phyloP scores from a whole-genome alignment of 768 basidiomycete species.

The Tylopilus vinaceipallidus region DNA sequence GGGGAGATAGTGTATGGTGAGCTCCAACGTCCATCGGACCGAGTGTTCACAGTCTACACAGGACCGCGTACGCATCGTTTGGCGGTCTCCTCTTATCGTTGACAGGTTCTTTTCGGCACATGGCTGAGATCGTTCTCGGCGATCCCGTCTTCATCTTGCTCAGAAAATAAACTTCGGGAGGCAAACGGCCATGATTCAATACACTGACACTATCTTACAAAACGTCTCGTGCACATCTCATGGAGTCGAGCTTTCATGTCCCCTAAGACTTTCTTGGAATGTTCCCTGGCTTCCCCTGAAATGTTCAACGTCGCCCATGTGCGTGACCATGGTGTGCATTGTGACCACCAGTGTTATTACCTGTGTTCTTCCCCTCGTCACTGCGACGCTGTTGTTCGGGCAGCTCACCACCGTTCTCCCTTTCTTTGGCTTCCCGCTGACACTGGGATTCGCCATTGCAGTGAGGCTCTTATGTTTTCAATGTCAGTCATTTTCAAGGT shows the following conservation, averaged over 20 bases:
- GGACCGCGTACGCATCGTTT: constrained; percentile 95
- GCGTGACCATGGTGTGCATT: no score
- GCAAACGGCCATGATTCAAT: no score
- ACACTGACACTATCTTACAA: constrained; percentile 12
- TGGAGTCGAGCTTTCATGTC: constrained; percentile 4
- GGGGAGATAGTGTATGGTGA: constrained; percentile 73
- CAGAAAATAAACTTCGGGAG: constrained; percentile 53
- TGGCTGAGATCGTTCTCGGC: constrained; percentile 89
- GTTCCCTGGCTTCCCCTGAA: constrained; percentile 18
- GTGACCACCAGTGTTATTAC: constrained; percentile 23
- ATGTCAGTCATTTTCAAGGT: constrained; percentile 15
- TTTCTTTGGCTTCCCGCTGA: constrained; percentile 26
- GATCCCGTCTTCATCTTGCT: constrained; percentile 90
- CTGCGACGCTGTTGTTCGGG: constrained; percentile 10
- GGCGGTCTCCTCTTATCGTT: constrained; percentile 94
- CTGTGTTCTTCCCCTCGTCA: constrained; percentile 10
- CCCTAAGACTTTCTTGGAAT: constrained; percentile 7
- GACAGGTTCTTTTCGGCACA: constrained; percentile 87
- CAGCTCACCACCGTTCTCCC: constrained; percentile 14
- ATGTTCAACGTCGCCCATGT: constrained; percentile 21
- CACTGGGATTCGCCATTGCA: constrained; percentile 27
- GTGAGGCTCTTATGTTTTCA: no score
- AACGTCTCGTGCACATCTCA: not conserved
- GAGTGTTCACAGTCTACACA: constrained; percentile 30
- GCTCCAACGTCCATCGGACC: not conserved